Base-by-base conservation (phyloP, 805 yeast species). In the Teunomyces tritomae region DNA sequence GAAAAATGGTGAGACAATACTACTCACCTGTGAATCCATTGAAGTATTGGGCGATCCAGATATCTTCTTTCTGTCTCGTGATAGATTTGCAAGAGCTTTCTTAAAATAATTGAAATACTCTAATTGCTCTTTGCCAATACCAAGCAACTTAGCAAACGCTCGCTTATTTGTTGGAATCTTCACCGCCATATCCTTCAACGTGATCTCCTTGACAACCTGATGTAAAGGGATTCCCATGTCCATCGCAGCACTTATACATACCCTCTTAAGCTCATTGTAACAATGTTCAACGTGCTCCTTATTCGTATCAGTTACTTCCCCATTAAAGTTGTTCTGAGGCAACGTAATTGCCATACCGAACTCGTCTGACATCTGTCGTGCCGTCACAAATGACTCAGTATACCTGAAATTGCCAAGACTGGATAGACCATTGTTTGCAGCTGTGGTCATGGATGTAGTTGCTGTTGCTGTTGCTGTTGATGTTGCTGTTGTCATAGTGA, bases 111-210 rank as follows among this genome's bases (percentile, higher is more conserved):
- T 55, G 54, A 74, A 79, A 51, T 62, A 57, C 2, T 62, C 58
- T 28, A 58, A 44, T 29, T 64, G 71, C 5, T 64, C 62, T 47
- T 62, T 57, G 26, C 63, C 58, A 14, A 75, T 62, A 4, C 69
- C 77, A 0, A 57, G 61, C 42, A 81, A 55, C 43, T 57, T 60
- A 5, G 68, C 62, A 59, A 71, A 85, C 35, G 74, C 84, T 13
- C 57, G 60, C 39, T 74, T 73, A 11, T 73, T 75, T 2, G 72
- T 69, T 1, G 90, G 89, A 28, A 84, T 66, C 43, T 65, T 69
- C 14, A 61, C 52, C 0, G 87, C 81, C 82, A 84, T 76, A 39
- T 80, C 83, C 49, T 73, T 72, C 48, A 84, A 58, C 0, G 81
- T 54, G 2, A 45, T 53, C 36, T 70, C 73, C 24, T 59, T 49